Conservation (phyloP, 352 stramenopile species). For the Albugo candida region DNA sequence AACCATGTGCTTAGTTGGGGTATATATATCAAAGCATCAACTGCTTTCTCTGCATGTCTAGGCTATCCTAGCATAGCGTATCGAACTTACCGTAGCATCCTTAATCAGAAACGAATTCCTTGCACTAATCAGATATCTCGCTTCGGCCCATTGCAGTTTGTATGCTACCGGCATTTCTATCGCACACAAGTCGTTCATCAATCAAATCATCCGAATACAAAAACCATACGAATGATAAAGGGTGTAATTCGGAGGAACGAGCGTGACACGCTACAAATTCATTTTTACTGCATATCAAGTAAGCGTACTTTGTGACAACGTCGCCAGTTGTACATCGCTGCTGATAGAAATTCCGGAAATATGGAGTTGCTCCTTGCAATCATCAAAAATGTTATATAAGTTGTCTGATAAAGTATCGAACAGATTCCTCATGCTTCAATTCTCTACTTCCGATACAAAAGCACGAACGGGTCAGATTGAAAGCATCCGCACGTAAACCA, state of each 20-base stretch:
- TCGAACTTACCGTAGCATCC: too few species aligned
- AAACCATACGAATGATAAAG: constrained; percentile 82
- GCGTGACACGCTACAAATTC: constrained; percentile 54
- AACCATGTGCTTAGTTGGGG: too few species aligned
- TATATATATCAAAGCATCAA: too few species aligned
- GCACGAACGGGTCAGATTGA: constrained; percentile 86
- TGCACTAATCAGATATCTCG: too few species aligned
- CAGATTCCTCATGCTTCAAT: constrained; percentile 64
- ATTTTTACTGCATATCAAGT: constrained; percentile 5
- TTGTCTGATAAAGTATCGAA: background rate
- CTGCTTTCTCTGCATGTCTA: too few species aligned
- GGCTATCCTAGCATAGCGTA: too few species aligned
- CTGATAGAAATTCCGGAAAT: constrained; percentile 36
- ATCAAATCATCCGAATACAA: too few species aligned
- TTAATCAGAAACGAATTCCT: too few species aligned
- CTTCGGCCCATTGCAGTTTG: too few species aligned
- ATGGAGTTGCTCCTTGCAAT: constrained; percentile 31
- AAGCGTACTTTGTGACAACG: too few species aligned
- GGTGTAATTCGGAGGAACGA: constrained; percentile 92
- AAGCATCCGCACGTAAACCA: constrained; percentile 58
- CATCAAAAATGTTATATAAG: background rate
- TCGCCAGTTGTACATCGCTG: constrained; percentile 17
- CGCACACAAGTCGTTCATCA: background rate
- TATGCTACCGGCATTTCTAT: constrained; percentile 80
- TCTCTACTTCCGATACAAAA: constrained; percentile 85